Evolutionary conservation across 1,284 basidiomycete genomes (phyloP).

Genomic region (Clitocybe nebularis): DNA sequence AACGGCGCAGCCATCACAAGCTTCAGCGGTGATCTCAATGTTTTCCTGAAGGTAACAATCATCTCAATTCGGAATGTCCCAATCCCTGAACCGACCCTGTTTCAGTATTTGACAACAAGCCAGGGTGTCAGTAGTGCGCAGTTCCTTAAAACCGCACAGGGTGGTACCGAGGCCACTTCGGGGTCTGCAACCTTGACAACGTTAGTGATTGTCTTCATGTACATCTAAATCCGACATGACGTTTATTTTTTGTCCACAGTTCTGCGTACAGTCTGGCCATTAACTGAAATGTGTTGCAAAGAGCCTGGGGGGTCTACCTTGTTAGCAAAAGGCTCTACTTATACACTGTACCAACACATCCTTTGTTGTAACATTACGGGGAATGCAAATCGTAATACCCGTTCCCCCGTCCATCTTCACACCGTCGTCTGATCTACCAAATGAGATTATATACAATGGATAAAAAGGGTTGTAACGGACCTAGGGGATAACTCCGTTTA

Average conservation of each 20-base stretch:
- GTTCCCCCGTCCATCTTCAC: not conserved
- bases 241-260: constrained; percentile 7
- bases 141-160: constrained; percentile 52
- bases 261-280: constrained; percentile 37
- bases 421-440: not conserved
- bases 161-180: constrained; percentile 53
- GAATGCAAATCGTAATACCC: not conserved
- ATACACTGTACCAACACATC: not conserved
- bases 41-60: constrained; percentile 46
- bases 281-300: constrained; percentile 27
- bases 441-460: not conserved
- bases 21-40: constrained; percentile 54
- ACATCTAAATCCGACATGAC: not conserved
- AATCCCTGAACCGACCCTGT: not conserved
- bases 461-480: not conserved
- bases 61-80: not conserved
- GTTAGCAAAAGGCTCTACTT: not conserved
- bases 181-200: constrained; percentile 52
- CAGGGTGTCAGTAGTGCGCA: constrained; percentile 43
- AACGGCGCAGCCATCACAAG: constrained; percentile 36
- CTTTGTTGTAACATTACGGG: not conserved
- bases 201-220: constrained; percentile 25
- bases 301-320: not conserved
- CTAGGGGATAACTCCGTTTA: not conserved
- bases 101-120: constrained; percentile 48